Percentiles rank a stretch among this genome's conserved stretches.
Conservation (phyloP, 495 filamentous ascomycete genomes). For the Glarea lozoyensis region DNA sequence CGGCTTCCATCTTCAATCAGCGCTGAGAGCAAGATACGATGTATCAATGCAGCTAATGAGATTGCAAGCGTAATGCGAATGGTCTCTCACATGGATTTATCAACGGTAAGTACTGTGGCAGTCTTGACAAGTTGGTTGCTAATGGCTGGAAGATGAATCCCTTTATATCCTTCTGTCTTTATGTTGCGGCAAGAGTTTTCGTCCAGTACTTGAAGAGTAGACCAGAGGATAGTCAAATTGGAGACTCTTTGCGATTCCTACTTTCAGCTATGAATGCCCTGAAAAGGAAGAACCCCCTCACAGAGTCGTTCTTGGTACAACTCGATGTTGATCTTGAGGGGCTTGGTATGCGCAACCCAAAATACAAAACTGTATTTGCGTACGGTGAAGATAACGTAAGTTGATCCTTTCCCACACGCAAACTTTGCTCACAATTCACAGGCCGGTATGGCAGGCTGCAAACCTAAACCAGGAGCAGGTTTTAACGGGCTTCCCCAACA, state of each 20-base stretch:
- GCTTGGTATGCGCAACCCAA: slow-evolving; percentile 41
- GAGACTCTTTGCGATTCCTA: slow-evolving; percentile 80
- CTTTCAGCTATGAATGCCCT: slow-evolving; percentile 81
- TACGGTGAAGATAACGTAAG: slow-evolving; percentile 41
- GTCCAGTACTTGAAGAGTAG: slow-evolving; percentile 88
- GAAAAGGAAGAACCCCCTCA: slow-evolving; percentile 81
- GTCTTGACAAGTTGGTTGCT: background rate
- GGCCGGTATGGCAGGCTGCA: no score
- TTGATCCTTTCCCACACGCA: slow-evolving; percentile 4
- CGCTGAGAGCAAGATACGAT: slow-evolving; percentile 83
- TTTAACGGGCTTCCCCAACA: slow-evolving; percentile 2
- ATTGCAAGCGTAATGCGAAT: slow-evolving; percentile 96
- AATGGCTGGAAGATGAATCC: slow-evolving; percentile 70
- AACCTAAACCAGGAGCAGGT: no score
- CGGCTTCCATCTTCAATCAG: slow-evolving; percentile 66
- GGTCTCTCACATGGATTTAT: slow-evolving; percentile 83
- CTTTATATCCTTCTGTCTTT: slow-evolving; percentile 92
- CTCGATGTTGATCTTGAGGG: slow-evolving; percentile 86
- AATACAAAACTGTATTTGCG: slow-evolving; percentile 39
- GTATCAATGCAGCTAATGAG: slow-evolving; percentile 87
- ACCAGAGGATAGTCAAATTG: slow-evolving; percentile 74
- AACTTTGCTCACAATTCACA: slow-evolving; percentile 7
- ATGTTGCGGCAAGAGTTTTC: slow-evolving; percentile 89
- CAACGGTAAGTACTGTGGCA: slow-evolving; percentile 52
- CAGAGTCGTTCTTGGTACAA: slow-evolving; percentile 91